Evolutionary conservation across 495 filamentous ascomycete genomes (phyloP), one percentile per base, ranked within the genome.

Genomic region (Aspergillus olivimuriae): DNA sequence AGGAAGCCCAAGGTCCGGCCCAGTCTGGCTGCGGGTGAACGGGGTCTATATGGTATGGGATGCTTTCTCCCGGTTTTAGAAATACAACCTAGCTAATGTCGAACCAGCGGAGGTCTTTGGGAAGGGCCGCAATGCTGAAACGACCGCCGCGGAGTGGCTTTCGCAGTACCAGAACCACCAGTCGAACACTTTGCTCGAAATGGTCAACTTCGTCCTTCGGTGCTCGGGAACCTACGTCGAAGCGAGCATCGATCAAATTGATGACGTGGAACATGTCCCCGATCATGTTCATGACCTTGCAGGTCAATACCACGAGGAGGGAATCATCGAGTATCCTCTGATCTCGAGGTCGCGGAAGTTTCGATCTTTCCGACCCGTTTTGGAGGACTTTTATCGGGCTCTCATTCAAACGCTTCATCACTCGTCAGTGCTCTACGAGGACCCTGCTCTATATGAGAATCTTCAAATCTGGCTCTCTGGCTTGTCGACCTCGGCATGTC

Each of bases 311-410:
- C 76, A 87, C 47, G 76, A 81, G 64, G 78, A 86, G 62, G 80
- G 81, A 32, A 82, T 89, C 32, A 78, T 84, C 14, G 94, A 96
- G 19, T 98, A 97, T 55, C 94, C 92, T n/a, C 75, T 98, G 12
- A 83, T 94, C 16, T 87, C 88, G 8, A 87, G 82, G 59, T 73
- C 76, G 11, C 89, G 83, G 57, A 77, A 73, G 31, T 81, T 74
- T 51, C 74, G 77, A 34, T 72, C 81, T 17, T 97, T 97, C 63
- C 84, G 84, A 40, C 68, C 81, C 4, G 66, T 81, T 16, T 66
- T 98, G n/a, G 66, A 83, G 33, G 78, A 77, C 37, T 97, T 97
- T 63, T 82, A 94, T 56, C 65, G 75, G 43, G 69, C 82, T 3
- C 64, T 96, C 4, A 77, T 95, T 36, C 72, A 77, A 38, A 76